These are phyloP conservation scores for Trichocladium uniseriatum DNA, from an alignment of 495 filamentous ascomycete genomes.

Conservation along the genomic window DNA sequence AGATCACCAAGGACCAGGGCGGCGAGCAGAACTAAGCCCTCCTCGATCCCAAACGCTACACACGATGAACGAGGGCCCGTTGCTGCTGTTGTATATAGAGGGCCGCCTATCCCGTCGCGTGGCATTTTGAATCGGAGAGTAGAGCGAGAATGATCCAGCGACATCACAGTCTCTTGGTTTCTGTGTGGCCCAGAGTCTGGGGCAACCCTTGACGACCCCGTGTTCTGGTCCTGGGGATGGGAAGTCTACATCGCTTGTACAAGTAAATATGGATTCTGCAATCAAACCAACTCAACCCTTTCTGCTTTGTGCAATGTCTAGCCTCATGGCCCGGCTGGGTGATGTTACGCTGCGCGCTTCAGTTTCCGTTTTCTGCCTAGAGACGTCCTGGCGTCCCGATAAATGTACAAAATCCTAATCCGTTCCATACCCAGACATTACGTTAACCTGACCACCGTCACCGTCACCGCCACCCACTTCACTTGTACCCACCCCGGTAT, in stretches of 20 bases:
- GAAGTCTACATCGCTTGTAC: conserved; percentile 12
- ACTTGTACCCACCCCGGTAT: conserved; percentile 48
- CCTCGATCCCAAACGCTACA: background rate
- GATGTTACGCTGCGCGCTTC: no score
- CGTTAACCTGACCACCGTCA: conserved; percentile 31
- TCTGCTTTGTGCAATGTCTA: background rate
- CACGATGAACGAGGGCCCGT: no score
- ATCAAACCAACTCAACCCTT: background rate
- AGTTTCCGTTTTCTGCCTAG: background rate
- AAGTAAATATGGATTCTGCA: conserved; percentile 10
- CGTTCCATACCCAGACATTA: background rate
- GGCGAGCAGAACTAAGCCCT: conserved; percentile 59
- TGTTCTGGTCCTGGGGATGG: background rate
- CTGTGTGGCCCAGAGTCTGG: background rate
- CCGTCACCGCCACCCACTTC: background rate
- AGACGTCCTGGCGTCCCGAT: background rate
- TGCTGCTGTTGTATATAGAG: no score
- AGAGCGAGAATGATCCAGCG: background rate
- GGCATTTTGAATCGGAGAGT: background rate
- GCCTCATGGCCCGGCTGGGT: background rate
- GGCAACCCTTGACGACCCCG: background rate
- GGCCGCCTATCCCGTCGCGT: no score
- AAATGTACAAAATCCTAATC: background rate
- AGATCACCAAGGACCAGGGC: conserved; percentile 56
- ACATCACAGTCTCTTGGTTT: background rate